Percentiles rank a stretch among this genome's conserved stretches.
phyloP scores from a whole-genome alignment of 2,329 filamentous ascomycete species.

The Trichoderma harzianum region DNA sequence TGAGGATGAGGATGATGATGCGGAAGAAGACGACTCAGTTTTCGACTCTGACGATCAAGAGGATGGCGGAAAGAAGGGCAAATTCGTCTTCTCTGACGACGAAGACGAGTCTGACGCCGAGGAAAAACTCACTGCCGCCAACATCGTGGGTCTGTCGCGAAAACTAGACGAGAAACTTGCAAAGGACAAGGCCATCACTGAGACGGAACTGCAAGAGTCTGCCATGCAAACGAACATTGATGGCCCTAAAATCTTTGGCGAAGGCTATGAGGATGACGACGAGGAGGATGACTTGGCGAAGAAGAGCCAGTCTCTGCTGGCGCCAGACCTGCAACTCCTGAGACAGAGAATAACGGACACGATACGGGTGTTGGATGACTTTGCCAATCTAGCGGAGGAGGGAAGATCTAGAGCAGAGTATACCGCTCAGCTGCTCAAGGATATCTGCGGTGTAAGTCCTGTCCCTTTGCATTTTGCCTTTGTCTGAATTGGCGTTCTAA shows the following conservation, averaged over 20 bases:
- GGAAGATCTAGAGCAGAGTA: conserved; percentile 85
- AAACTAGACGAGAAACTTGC: conserved; percentile 77
- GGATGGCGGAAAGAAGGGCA: conserved; percentile 41
- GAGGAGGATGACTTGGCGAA: conserved; percentile 54
- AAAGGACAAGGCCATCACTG: conserved; percentile 75
- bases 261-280: conserved; percentile 56
- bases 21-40: conserved; percentile 55
- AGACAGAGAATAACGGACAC: conserved; percentile 89
- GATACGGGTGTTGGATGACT: conserved; percentile 85
- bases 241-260: conserved; percentile 58
- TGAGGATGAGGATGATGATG: conserved; percentile 33
- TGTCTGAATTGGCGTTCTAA: not conserved
- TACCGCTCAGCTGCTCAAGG: conserved; percentile 78
- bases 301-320: conserved; percentile 63
- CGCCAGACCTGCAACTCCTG: conserved; percentile 86
- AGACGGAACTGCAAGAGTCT: conserved; percentile 80
- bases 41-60: conserved; percentile 69
- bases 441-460: conserved; percentile 65
- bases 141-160: conserved; percentile 86
- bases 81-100: conserved; percentile 88
- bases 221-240: conserved; percentile 95
- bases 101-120: conserved; percentile 85
- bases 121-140: conserved; percentile 89
- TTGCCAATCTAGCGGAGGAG: conserved; percentile 74
- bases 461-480: not conserved